These are phyloP conservation scores for Dendrobium chrysotoxum DNA, from an alignment of 106 monocot species.

Conservation along the genomic window DNA sequence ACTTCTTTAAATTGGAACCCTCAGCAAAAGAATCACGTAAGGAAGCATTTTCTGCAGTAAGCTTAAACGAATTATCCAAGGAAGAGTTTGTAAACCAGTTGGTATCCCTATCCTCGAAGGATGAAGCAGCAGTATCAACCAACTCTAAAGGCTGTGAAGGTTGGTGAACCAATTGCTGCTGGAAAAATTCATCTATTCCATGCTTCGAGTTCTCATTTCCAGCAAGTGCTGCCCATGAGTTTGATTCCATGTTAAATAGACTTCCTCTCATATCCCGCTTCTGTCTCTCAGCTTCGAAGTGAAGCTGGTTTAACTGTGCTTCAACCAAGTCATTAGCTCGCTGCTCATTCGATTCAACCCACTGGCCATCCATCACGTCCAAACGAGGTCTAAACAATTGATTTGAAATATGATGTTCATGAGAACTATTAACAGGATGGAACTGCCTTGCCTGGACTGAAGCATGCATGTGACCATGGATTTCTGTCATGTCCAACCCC, in stretches of 20 bases:
- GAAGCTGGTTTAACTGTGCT: conserved; percentile 40
- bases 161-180: conserved; percentile 34
- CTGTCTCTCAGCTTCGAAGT: conserved; percentile 38
- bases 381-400: conserved; percentile 23
- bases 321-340: conserved; percentile 27
- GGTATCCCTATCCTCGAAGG: conserved; percentile 46
- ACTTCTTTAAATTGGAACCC: conserved; percentile 22
- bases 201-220: conserved; percentile 27
- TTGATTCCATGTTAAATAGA: conserved; percentile 22
- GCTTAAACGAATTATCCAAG: conserved; percentile 30
- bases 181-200: conserved; percentile 33
- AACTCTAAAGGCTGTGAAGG: conserved; percentile 33
- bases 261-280: conserved; percentile 24
- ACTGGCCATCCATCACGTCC: conserved; percentile 19
- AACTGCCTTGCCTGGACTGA: conserved; percentile 13
- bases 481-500: conserved; percentile 42
- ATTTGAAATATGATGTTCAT: conserved; percentile 23
- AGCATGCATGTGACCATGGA: conserved; percentile 18
- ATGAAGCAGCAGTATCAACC: conserved; percentile 20
- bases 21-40: conserved; percentile 21
- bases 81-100: conserved; percentile 38
- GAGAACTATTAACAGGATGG: conserved; percentile 26
- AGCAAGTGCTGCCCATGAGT: conserved; percentile 20
- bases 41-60: conserved; percentile 20
- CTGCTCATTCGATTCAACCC: conserved; percentile 34